Conservation (phyloP, 2,329 filamentous ascomycete genomes). For the Verticillium albo-atrum region DNA sequence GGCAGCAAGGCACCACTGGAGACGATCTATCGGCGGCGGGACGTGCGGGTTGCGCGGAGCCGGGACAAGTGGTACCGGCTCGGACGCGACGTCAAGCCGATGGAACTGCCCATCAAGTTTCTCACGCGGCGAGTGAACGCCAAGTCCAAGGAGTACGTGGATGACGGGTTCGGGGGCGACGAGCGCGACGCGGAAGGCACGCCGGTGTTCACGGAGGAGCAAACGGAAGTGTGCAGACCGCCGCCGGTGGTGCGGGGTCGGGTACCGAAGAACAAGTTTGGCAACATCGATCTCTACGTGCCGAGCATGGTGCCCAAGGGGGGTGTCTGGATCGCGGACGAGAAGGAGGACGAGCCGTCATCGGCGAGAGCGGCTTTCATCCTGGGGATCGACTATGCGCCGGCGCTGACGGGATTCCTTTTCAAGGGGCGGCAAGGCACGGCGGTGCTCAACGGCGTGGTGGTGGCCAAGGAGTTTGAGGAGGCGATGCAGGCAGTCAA, state of each 20-base stretch:
- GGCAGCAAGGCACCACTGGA: conserved; percentile 63
- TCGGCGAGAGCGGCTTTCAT: conserved; percentile 69
- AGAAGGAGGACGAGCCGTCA: conserved; percentile 33
- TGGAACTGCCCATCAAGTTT: conserved; percentile 80
- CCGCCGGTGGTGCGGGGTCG: conserved; percentile 70
- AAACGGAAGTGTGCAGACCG: conserved; percentile 70
- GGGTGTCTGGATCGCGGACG: conserved; percentile 61
- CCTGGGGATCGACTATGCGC: conserved; percentile 78
- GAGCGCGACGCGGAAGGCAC: conserved; percentile 43
- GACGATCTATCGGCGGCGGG: conserved; percentile 73
- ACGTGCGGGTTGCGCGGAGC: conserved; percentile 74
- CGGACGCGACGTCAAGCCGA: conserved; percentile 71
- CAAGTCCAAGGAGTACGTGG: conserved; percentile 15
- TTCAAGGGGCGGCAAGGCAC: conserved; percentile 86
- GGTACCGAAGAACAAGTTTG: conserved; percentile 87
- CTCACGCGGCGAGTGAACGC: conserved; percentile 44
- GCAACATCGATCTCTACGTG: conserved; percentile 91
- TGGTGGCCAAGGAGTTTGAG: conserved; percentile 67
- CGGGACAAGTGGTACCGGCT: conserved; percentile 88
- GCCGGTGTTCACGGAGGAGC: conserved; percentile 56
- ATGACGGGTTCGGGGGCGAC: conserved; percentile 38
- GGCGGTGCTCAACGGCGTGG: conserved; percentile 71
- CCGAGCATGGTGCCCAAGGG: conserved; percentile 85
- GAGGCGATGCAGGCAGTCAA: conserved; percentile 71
- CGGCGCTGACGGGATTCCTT: conserved; percentile 84